A percentile compares a stretch with the other conserved stretches of the same genome.
Conservation (phyloP, 306 rosid species). For the Corylus americana region DNA sequence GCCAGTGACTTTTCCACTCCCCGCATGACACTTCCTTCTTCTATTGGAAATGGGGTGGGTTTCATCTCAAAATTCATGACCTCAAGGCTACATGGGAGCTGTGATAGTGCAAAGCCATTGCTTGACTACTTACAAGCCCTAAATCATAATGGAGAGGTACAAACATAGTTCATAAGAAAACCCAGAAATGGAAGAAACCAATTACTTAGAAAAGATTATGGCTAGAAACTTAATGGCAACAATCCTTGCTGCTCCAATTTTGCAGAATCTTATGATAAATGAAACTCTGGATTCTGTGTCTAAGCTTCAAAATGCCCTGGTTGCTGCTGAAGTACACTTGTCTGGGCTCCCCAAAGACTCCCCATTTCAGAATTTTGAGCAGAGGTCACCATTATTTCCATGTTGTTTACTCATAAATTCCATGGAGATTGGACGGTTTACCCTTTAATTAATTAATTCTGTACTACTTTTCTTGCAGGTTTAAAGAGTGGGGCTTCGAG, state of each 20-base stretch:
- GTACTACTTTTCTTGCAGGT: conserved; percentile 39
- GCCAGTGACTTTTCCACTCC: conserved; percentile 72
- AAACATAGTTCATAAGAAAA: background rate
- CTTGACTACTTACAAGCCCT: conserved; percentile 76
- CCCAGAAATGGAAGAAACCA: conserved; percentile 20
- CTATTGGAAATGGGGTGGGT: conserved; percentile 76
- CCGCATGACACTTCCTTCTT: conserved; percentile 59
- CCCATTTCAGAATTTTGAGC: conserved; percentile 60
- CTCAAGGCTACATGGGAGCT: conserved; percentile 49
- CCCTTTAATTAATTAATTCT: background rate
- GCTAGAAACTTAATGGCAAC: background rate
- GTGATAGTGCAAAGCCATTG: conserved; percentile 56
- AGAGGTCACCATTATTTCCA: conserved; percentile 37
- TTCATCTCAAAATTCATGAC: conserved; percentile 60
- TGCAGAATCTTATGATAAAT: conserved; percentile 71
- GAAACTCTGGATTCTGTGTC: conserved; percentile 54
- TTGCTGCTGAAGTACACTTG: conserved; percentile 65
- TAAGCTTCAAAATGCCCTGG: conserved; percentile 69
- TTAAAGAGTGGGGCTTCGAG: conserved; percentile 92
- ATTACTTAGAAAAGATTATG: background rate
- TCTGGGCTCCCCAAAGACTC: conserved; percentile 52
- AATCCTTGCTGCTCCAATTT: conserved; percentile 2
- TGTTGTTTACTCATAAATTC: background rate
- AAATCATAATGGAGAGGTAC: conserved; percentile 69
- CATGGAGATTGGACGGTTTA: background rate